These are phyloP conservation scores for Tylopilus felleus DNA, from an alignment of 768 basidiomycete genomes.

Conservation along the genomic window DNA sequence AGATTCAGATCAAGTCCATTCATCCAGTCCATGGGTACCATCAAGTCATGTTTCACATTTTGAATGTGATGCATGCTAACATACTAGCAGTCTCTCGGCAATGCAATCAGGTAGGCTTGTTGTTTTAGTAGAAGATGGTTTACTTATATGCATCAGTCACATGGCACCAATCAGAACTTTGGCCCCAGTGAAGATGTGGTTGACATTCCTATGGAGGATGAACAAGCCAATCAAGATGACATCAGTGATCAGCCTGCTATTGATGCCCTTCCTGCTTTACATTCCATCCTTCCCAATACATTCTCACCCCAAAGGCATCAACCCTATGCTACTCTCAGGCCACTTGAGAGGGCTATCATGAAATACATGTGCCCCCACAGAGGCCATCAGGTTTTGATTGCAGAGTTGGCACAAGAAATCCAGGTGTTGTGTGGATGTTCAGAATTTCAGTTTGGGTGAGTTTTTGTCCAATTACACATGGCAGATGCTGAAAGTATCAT, in stretches of 20 bases:
- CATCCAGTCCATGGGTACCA: constrained; percentile 14
- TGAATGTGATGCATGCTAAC: constrained; percentile 21
- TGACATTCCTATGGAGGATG: neutral
- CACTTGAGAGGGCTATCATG: constrained; percentile 19
- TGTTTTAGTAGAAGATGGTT: neutral
- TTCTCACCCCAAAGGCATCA: constrained; percentile 22
- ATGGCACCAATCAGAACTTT: neutral
- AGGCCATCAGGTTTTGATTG: neutral
- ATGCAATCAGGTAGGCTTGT: constrained; percentile 8
- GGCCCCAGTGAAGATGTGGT: neutral
- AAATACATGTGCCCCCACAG: constrained; percentile 13
- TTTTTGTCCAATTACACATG: neutral
- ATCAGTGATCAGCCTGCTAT: neutral
- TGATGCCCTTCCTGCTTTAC: neutral
- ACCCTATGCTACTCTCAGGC: constrained; percentile 16
- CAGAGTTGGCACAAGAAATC: constrained; percentile 15
- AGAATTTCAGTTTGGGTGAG: constrained; percentile 21
- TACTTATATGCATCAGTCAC: constrained; percentile 1
- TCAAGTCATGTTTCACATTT: constrained; percentile 26
- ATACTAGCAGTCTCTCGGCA: constrained; percentile 9
- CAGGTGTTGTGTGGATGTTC: constrained; percentile 14
- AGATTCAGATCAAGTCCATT: constrained; percentile 15
- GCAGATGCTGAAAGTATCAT: neutral
- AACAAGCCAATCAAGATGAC: neutral
- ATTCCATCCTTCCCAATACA: constrained; percentile 6